phyloP scores from a whole-genome alignment of 306 rosid genomes.

The Quercus parvula region DNA sequence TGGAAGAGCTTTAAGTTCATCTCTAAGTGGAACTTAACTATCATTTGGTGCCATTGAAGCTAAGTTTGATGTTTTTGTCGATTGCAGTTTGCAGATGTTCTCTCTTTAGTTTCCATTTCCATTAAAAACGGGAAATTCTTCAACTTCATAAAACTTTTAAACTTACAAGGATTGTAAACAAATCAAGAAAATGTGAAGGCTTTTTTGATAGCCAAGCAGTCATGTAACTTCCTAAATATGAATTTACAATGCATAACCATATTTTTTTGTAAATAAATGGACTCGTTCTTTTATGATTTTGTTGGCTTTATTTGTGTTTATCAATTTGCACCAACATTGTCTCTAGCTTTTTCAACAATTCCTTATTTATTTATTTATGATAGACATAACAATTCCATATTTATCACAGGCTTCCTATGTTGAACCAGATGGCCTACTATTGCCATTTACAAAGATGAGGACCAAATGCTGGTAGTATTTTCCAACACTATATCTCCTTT shows the following conservation, averaged over 20 bases:
- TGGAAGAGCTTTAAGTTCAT: slow-evolving; percentile 10
- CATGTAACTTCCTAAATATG: too few relatives aligned
- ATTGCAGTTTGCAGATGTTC: too few relatives aligned
- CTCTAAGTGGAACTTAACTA: slow-evolving; percentile 17
- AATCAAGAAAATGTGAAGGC: too few relatives aligned
- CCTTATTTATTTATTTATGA: too few relatives aligned
- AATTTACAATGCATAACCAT: too few relatives aligned
- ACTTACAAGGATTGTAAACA: too few relatives aligned
- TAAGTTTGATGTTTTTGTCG: not conserved
- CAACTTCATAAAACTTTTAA: too few relatives aligned
- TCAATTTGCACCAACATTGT: slow-evolving; percentile 30
- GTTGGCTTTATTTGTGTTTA: not conserved
- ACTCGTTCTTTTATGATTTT: too few relatives aligned
- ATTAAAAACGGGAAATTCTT: too few relatives aligned
- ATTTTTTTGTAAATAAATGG: too few relatives aligned
- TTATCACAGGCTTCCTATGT: slow-evolving; percentile 18
- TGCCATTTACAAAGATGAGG: not conserved
- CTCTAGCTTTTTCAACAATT: slow-evolving; percentile 8
- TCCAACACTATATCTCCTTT: slow-evolving; percentile 6
- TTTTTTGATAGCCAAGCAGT: too few relatives aligned
- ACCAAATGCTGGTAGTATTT: slow-evolving; percentile 9
- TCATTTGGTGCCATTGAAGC: slow-evolving; percentile 2
- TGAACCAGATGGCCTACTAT: slow-evolving; percentile 12
- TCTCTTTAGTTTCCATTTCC: not conserved
- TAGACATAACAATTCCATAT: not conserved